Conservation (phyloP, 2,329 filamentous ascomycete genomes). For the Ceratocystis colombiana region DNA sequence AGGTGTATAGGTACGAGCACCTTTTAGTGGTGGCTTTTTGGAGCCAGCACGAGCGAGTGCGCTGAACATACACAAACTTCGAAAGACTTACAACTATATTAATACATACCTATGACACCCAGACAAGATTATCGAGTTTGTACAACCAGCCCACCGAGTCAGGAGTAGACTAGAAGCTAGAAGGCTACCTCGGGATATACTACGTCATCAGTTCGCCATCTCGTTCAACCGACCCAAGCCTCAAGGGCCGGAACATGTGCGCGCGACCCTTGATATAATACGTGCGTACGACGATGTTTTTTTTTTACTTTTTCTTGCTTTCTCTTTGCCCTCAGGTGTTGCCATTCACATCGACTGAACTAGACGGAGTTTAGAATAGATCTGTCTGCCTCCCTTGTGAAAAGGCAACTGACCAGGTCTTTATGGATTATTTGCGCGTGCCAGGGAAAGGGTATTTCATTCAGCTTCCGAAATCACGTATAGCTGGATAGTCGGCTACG, state of each 20-base stretch:
- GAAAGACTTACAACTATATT: background rate
- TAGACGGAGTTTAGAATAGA: background rate
- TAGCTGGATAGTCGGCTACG: background rate
- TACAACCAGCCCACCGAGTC: background rate
- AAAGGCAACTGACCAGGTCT: background rate
- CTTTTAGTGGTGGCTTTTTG: background rate
- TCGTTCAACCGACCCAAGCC: background rate
- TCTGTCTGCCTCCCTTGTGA: background rate
- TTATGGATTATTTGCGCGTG: background rate
- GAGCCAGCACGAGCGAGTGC: background rate
- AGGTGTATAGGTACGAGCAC: background rate
- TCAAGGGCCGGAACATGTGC: background rate
- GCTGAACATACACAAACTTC: background rate
- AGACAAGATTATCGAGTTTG: background rate
- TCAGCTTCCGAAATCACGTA: background rate
- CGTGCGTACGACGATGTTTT: background rate
- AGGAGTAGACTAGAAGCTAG: background rate
- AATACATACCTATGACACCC: constrained; percentile 3
- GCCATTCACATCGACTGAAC: background rate
- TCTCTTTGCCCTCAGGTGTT: background rate
- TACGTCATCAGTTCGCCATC: background rate
- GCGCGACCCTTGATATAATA: background rate
- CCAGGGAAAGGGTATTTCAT: background rate
- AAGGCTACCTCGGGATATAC: background rate
- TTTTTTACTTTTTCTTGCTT: background rate